Conservation (phyloP, 2,329 filamentous ascomycete genomes). For the Pseudogymnoascus sp. region DNA sequence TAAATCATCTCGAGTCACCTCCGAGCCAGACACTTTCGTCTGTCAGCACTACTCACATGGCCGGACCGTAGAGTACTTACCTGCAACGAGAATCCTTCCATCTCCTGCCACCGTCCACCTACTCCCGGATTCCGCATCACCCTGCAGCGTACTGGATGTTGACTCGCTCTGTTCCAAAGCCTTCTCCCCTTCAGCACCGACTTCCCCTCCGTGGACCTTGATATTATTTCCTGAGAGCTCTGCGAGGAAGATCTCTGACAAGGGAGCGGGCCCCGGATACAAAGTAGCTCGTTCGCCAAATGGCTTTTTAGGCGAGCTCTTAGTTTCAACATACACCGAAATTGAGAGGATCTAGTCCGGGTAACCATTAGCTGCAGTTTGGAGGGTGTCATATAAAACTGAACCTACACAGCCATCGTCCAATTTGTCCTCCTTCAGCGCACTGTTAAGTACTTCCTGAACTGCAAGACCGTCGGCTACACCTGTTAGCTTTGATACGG, state of each 20-base stretch:
- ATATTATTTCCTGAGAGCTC: background rate
- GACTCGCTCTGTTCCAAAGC: background rate
- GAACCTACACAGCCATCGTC: background rate
- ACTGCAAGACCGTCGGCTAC: conserved; percentile 10
- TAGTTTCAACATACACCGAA: background rate
- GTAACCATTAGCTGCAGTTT: background rate
- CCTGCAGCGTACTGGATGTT: background rate
- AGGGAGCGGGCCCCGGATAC: background rate
- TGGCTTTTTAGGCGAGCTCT: background rate
- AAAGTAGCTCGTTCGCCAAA: background rate
- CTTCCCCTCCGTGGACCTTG: background rate
- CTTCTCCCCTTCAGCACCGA: background rate
- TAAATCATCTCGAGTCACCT: conserved; percentile 18
- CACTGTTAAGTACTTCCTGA: conserved; percentile 9
- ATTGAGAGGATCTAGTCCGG: background rate
- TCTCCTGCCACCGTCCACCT: background rate
- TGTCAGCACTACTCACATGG: background rate
- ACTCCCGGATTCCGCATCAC: background rate
- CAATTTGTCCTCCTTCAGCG: background rate
- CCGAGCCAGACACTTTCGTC: conserved; percentile 16
- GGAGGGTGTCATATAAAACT: background rate
- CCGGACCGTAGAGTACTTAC: background rate
- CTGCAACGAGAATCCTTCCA: background rate
- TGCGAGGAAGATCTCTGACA: background rate
- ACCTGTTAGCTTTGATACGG: conserved; percentile 8